Evolutionary conservation across 2,329 filamentous ascomycete genomes (phyloP).

Genomic region (Botrytis medusae): DNA sequence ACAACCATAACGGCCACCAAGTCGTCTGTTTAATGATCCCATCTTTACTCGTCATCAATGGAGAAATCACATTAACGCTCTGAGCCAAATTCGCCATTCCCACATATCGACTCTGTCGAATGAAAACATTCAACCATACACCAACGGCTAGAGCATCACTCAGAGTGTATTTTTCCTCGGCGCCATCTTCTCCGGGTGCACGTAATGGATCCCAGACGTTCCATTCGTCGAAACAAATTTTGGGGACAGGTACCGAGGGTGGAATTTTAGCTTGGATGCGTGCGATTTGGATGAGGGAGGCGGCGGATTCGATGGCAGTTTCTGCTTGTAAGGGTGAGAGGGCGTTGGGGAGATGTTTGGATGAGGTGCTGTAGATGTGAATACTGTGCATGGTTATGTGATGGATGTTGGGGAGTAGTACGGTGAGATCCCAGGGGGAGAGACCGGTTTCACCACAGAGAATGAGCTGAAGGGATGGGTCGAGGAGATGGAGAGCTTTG

Average conservation of each 20-base stretch:
- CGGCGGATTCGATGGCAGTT: constrained; percentile 62
- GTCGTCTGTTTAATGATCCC: constrained; percentile 63
- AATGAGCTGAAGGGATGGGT: constrained; percentile 60
- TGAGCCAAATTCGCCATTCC: constrained; percentile 69
- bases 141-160: constrained; percentile 63
- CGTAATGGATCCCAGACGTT: constrained; percentile 66
- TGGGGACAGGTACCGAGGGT: constrained; percentile 45
- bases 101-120: constrained; percentile 60
- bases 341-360: constrained; percentile 49
- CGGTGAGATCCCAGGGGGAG: constrained; percentile 62
- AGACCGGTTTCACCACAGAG: constrained; percentile 64
- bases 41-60: constrained; percentile 60
- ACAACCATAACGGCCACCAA: constrained; percentile 63
- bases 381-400: constrained; percentile 68
- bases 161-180: constrained; percentile 62
- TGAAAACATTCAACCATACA: constrained; percentile 63
- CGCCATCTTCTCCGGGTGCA: constrained; percentile 61
- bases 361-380: constrained; percentile 59
- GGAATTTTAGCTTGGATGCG: constrained; percentile 54
- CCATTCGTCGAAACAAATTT: constrained; percentile 70
- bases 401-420: constrained; percentile 58
- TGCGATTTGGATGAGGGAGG: constrained; percentile 61
- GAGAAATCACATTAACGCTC: constrained; percentile 66
- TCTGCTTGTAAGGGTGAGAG: constrained; percentile 60
- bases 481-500: constrained; percentile 57